These are phyloP conservation scores for Arthrobotrys sinensis DNA, from an alignment of 2,329 filamentous ascomycete genomes.

Conservation along the genomic window DNA sequence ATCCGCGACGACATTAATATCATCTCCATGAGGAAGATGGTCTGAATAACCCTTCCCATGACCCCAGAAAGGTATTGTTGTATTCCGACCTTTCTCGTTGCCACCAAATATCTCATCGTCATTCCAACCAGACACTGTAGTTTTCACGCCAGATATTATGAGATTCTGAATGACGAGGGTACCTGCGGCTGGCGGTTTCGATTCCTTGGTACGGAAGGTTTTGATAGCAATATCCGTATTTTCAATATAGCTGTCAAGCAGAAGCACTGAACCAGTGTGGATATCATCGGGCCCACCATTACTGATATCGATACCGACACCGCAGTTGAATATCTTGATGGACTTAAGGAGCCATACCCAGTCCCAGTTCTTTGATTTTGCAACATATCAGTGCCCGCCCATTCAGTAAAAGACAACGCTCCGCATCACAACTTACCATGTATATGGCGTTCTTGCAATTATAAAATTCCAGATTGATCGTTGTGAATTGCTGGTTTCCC, in stretches of 20 bases:
- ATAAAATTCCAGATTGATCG: slow-evolving; percentile 85
- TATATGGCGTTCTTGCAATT: slow-evolving; percentile 85
- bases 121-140: slow-evolving; percentile 68
- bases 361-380: slow-evolving; percentile 79
- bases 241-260: slow-evolving; percentile 84
- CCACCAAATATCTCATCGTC: slow-evolving; percentile 49
- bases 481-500: slow-evolving; percentile 78
- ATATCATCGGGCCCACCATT: slow-evolving; percentile 75
- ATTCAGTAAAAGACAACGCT: not conserved
- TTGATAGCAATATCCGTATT: slow-evolving; percentile 83
- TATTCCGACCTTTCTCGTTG: slow-evolving; percentile 40
- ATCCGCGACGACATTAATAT: slow-evolving; percentile 57
- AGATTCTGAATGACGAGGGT: slow-evolving; percentile 77
- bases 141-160: slow-evolving; percentile 70
- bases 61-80: slow-evolving; percentile 55
- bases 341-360: slow-evolving; percentile 87
- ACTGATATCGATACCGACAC: slow-evolving; percentile 83
- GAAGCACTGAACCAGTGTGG: slow-evolving; percentile 86
- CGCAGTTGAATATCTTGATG: slow-evolving; percentile 80
- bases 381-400: not conserved
- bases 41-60: slow-evolving; percentile 57
- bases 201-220: slow-evolving; percentile 71
- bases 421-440: slow-evolving; percentile 69
- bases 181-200: slow-evolving; percentile 72
- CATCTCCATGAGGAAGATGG: slow-evolving; percentile 29